Base-by-base conservation (phyloP, 1,139 yeast genomes). In the Kodamaea alishanica region DNA sequence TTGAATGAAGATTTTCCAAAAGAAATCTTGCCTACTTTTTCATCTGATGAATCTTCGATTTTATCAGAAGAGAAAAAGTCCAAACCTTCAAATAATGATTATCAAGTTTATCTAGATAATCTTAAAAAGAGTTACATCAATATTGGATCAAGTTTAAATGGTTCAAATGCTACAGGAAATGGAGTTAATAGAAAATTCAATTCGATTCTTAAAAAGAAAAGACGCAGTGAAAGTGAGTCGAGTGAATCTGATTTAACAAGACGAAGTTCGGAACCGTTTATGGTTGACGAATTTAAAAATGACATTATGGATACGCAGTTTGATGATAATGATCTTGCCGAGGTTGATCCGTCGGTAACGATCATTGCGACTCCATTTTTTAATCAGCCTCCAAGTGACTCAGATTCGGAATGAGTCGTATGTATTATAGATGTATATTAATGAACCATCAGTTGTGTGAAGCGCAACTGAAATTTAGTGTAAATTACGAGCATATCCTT, bases 331-430 rank as follows among this genome's bases (percentile, higher is more conserved):
- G 38, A 30, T 22, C 32, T 20, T 8, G 11, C n/a, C n/a, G 35
- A 30, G 11, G 25, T 24, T 12, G 46, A 35, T 10, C 42, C 44
- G 8, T 32, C 40, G 26, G 46, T 47, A 45, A 61, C 67, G 3
- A 58, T 68, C 9, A 64, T 69, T 27, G 71, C 73, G 6, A 59
- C 68, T 8, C 73, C 73, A 30, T 68, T 62, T 44, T 67, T 66
- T 50, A 56, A 55, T 39, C 63, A 62, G 22, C 75, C 74, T 4
- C 74, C 74, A 3, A 54, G 59, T 35, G 73, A 67, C 47, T 59
- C 67, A 7, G 71, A 66, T 42, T 52, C 58, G 8, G 59, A 57
- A 33, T 36, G 23, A 12, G n/a, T n/a, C 20, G 20, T 15, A 15
- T 15, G 20, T 15, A 15, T 15, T 15, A 15, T 15, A 15, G 20